Evolutionary conservation across 2,329 filamentous ascomycete genomes (phyloP), one percentile per base, ranked within the genome.

Genomic region (Hypoxylon sp.): DNA sequence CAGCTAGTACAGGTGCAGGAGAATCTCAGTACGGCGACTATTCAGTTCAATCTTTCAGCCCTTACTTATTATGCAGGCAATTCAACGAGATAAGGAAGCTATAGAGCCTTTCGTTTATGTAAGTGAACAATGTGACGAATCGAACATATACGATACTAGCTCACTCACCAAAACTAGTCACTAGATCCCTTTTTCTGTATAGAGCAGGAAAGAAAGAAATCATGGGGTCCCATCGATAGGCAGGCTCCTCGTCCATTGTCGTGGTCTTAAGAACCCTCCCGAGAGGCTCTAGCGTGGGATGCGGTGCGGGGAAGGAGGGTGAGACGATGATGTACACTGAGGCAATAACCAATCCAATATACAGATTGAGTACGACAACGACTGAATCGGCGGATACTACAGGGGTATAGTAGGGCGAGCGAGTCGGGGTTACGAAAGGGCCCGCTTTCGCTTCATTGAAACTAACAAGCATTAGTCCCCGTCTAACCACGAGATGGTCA

Each of bases 261-360:
- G 44, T 27, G 35, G 39, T 21, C 21, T 59, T 60, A 61, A 32
- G n/a, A 58, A 54, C 65, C 53, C 39, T 69, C 42, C 56, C 57
- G 56, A 61, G 19, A 44, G 17, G 29, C 17, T 31, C 63, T 65
- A 69, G 63, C 50, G 67, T 57, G 47, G 63, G 63, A 55, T 64
- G 42, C 17, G 19, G 52, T 67, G 67, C 53, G 67, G 67, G 60
- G 67, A 63, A 59, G 35, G 42, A 54, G 21, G 21, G 64, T 67
- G 42, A 67, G 67, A 64, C 47, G 51, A 52, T 17, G 55, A 27
- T 61, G 62, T 55, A 35, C 42, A 31, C 24, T 31, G 31, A 52
- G n/a, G 46, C 27, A 53, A 56, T 21, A 52, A 58, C 44, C 51
- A 56, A 61, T 50, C 21, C 19, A 55, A 48, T 39, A 48, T 51